phyloP scores from a whole-genome alignment of 1,139 yeast species.

The Candida sanyaensis region DNA sequence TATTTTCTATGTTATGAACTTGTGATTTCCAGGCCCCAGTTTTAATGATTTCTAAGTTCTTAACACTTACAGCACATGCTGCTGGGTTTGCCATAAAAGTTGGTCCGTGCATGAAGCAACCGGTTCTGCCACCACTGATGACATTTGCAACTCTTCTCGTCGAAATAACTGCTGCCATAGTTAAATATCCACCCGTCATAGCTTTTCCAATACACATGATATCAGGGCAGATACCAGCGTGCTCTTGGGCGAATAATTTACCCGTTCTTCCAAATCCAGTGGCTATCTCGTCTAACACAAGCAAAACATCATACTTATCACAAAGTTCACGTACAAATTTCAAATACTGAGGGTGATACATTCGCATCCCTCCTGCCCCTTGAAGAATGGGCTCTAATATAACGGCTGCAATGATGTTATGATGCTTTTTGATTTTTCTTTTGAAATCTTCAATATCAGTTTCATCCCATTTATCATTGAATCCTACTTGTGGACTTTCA shows the following conservation, averaged over 20 bases:
- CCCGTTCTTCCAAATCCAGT: slow-evolving; percentile 1
- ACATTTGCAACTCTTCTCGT: not conserved
- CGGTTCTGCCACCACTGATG: not conserved
- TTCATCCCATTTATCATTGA: not conserved
- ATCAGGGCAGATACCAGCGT: not conserved
- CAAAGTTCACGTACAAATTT: not conserved
- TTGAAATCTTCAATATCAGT: not conserved
- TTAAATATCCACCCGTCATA: not conserved
- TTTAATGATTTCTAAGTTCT: not conserved
- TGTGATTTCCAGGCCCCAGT: slow-evolving; percentile 1
- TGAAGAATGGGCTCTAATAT: not conserved
- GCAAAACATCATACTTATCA: slow-evolving; percentile 1
- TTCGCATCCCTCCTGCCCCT: slow-evolving; percentile 1
- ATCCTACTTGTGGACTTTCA: not conserved
- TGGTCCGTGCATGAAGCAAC: slow-evolving; percentile 1
- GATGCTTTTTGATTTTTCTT: not conserved
- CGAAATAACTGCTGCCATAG: not conserved
- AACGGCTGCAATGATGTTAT: not conserved
- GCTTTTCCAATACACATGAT: slow-evolving; percentile 1
- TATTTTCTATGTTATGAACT: not conserved
- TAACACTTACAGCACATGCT: slow-evolving; percentile 1
- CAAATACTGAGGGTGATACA: not conserved
- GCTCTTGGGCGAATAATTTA: not conserved
- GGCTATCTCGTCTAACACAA: not conserved
- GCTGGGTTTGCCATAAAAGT: slow-evolving; percentile 1